These are phyloP conservation scores for Fusarium sp. DNA, from an alignment of 2,329 filamentous ascomycete species.

Conservation along the genomic window DNA sequence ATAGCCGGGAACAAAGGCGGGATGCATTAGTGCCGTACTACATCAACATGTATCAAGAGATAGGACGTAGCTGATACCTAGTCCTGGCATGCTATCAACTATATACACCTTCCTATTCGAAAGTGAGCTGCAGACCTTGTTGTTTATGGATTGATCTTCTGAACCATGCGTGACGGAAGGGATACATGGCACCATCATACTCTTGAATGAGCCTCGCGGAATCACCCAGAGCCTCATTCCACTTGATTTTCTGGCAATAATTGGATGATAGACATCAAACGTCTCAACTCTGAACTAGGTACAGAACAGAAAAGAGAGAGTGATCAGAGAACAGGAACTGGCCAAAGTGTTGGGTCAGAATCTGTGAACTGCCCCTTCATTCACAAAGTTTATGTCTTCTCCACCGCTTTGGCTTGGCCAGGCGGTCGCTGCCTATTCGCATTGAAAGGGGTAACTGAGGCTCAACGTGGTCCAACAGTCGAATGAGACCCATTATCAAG, in stretches of 20 bases:
- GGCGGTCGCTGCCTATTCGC: constrained; percentile 8
- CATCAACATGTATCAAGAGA: constrained; percentile 9
- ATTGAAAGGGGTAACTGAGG: constrained; percentile 10
- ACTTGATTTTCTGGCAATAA: no score
- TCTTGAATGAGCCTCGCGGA: no score
- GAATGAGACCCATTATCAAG: constrained; percentile 16
- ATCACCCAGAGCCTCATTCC: no score
- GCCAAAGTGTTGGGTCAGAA: background rate
- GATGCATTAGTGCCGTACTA: constrained; percentile 21
- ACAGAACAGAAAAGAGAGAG: no score
- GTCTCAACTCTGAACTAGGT: no score
- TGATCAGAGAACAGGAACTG: no score
- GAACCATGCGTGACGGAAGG: background rate
- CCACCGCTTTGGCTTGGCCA: constrained; percentile 25
- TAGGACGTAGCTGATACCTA: background rate
- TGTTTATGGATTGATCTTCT: background rate
- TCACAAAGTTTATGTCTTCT: constrained; percentile 21
- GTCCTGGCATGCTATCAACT: background rate
- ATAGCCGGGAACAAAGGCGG: constrained; percentile 8
- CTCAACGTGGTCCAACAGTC: constrained; percentile 2
- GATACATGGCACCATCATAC: background rate
- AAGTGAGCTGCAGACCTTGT: background rate
- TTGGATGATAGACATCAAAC: no score
- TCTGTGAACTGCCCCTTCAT: constrained; percentile 4
- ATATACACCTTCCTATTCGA: constrained; percentile 1